Conservation (phyloP, 352 stramenopile species). For the Globisporangium heterothallicum region DNA sequence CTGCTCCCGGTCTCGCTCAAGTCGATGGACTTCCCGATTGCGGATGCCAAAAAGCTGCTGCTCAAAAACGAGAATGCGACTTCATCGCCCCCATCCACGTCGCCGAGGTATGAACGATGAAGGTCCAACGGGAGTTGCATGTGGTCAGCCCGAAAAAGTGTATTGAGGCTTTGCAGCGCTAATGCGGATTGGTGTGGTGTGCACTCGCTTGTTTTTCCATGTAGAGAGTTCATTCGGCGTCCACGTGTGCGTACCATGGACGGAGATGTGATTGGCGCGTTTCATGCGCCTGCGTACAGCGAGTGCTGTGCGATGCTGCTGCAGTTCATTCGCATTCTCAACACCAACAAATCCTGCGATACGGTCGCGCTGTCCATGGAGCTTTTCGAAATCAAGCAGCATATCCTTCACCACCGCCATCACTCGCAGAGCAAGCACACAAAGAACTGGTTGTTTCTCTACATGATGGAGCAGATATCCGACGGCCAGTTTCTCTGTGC, state of each 20-base stretch:
- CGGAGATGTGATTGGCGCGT: conserved; percentile 45
- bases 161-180: too few relatives aligned
- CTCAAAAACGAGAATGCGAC: conserved; percentile 5
- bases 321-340: conserved; percentile 40
- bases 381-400: conserved; percentile 22
- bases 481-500: conserved; percentile 44
- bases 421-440: neutral
- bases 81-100: neutral
- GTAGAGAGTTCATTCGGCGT: conserved; percentile 52
- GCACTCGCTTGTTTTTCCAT: neutral
- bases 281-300: conserved; percentile 44
- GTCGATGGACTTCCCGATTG: conserved; percentile 2
- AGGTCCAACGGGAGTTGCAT: neutral
- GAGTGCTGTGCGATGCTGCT: conserved; percentile 31
- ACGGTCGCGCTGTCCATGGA: conserved; percentile 45
- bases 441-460: conserved; percentile 21
- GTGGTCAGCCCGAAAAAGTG: neutral
- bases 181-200: too few relatives aligned
- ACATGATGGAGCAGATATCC: conserved; percentile 46
- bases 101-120: neutral
- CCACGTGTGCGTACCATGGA: conserved; percentile 39
- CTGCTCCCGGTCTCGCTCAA: conserved; percentile 4
- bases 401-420: neutral
- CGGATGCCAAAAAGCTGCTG: conserved; percentile 6
- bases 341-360: conserved; percentile 66